Conservation (phyloP, 2,329 filamentous ascomycete species). For the Pseudocercospora crystallina region DNA sequence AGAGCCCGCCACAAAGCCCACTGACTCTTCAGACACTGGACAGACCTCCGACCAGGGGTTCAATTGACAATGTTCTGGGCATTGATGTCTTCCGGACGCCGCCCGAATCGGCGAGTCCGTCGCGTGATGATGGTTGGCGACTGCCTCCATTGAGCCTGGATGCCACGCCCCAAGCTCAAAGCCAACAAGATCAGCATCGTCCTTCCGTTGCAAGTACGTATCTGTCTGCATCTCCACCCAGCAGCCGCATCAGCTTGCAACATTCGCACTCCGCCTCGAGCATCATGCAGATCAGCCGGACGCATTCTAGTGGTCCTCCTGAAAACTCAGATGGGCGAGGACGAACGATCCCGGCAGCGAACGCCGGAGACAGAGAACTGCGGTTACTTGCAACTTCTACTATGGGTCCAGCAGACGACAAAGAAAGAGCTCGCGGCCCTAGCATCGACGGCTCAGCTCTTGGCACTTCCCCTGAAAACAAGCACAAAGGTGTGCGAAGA, state of each 20-base stretch:
- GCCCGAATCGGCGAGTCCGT: slow-evolving; percentile 39
- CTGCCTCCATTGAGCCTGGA: slow-evolving; percentile 37
- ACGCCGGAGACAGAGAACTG: slow-evolving; percentile 26
- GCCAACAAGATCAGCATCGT: slow-evolving; percentile 32
- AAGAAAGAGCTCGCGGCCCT: slow-evolving; percentile 1
- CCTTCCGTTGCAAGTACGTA: slow-evolving; percentile 35
- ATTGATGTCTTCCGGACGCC: slow-evolving; percentile 48
- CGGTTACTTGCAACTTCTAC: slow-evolving; percentile 26
- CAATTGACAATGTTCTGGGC: slow-evolving; percentile 37
- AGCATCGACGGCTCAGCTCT: slow-evolving; percentile 22
- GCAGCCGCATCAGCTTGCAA: slow-evolving; percentile 24
- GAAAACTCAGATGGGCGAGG: slow-evolving; percentile 18
- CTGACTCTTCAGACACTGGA: slow-evolving; percentile 15
- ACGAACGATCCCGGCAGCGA: slow-evolving; percentile 21
- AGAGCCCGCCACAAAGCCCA: slow-evolving; percentile 30
- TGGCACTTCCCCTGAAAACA: slow-evolving; percentile 27
- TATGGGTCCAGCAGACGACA: slow-evolving; percentile 9
- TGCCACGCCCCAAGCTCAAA: slow-evolving; percentile 12
- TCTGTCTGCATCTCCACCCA: slow-evolving; percentile 26
- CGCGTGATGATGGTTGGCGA: slow-evolving; percentile 28
- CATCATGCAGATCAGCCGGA: slow-evolving; percentile 23
- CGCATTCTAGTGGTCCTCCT: slow-evolving; percentile 22
- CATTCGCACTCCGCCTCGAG: slow-evolving; percentile 34
- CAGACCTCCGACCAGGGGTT: slow-evolving; percentile 27
- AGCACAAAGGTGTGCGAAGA: slow-evolving; percentile 65